Evolutionary conservation across 805 yeast genomes (phyloP).

Genomic region (Monosporozyma aerobia): DNA sequence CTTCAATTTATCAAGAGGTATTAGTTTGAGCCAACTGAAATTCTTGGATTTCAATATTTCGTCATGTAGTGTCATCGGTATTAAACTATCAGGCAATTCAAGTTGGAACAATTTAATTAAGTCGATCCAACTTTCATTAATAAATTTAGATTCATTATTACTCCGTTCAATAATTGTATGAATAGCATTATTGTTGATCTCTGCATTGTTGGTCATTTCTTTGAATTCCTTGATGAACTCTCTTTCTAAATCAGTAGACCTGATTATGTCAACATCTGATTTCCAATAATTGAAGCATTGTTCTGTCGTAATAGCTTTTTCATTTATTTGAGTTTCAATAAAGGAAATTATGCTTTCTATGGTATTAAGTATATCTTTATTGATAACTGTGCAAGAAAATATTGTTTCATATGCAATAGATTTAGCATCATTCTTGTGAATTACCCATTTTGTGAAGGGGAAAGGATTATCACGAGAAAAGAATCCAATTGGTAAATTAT

Average conservation of each 20-base stretch:
- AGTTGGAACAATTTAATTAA: constrained; percentile 46
- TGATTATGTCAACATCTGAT: constrained; percentile 6
- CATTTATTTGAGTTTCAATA: constrained; percentile 1
- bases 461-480: constrained; percentile 10
- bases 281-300: constrained; percentile 10
- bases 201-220: neutral
- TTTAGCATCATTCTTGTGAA: neutral
- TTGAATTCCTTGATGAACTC: constrained; percentile 8
- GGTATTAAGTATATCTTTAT: constrained; percentile 9
- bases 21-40: constrained; percentile 2
- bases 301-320: neutral
- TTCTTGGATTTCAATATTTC: neutral
- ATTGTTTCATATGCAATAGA: neutral
- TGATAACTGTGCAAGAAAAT: constrained; percentile 11
- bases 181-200: constrained; percentile 1
- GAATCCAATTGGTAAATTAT: constrained; percentile 3
- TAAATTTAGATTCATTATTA: neutral
- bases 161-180: neutral
- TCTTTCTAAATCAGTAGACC: constrained; percentile 11
- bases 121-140: constrained; percentile 23
- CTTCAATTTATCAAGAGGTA: constrained; percentile 6
- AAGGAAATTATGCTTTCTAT: constrained; percentile 5
- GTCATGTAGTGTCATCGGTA: constrained; percentile 10
- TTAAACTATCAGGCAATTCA: constrained; percentile 51
- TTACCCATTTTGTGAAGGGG: constrained; percentile 5